Conservation (phyloP, 2,329 filamentous ascomycete species). For the Fusarium liriodendri region DNA sequence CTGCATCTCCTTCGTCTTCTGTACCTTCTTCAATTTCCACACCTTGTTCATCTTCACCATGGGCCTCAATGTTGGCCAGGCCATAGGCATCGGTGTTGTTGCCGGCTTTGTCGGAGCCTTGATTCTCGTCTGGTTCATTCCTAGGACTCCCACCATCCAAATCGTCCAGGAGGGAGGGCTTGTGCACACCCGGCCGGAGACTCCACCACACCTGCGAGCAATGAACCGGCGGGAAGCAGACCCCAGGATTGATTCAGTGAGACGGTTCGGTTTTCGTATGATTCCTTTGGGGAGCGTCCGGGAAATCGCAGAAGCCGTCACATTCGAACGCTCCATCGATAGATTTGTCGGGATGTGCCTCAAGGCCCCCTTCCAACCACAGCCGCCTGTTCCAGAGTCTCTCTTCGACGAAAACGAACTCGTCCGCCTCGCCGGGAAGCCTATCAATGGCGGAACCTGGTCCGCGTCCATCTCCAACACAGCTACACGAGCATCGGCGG, state of each 20-base stretch:
- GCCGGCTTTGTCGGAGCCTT: not conserved
- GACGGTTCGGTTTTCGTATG: too few relatives aligned
- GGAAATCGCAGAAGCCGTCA: not conserved
- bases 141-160: not conserved
- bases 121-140: not conserved
- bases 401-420: not conserved
- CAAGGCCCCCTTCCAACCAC: not conserved
- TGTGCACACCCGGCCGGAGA: not conserved
- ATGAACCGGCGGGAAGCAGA: too few relatives aligned
- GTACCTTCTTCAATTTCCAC: not conserved
- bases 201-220: too few relatives aligned
- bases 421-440: not conserved
- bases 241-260: too few relatives aligned
- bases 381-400: not conserved
- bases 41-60: not conserved
- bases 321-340: not conserved
- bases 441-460: not conserved
- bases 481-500: not conserved
- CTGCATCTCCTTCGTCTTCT: not conserved
- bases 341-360: not conserved
- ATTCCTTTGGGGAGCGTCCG: too few relatives aligned
- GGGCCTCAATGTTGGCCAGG: not conserved
- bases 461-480: not conserved
- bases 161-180: not conserved
- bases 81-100: not conserved